Percentiles rank a stretch among this genome's conserved stretches.
Conservation (phyloP, 2,329 filamentous ascomycete genomes). For the Dothideomycetes sp. region DNA sequence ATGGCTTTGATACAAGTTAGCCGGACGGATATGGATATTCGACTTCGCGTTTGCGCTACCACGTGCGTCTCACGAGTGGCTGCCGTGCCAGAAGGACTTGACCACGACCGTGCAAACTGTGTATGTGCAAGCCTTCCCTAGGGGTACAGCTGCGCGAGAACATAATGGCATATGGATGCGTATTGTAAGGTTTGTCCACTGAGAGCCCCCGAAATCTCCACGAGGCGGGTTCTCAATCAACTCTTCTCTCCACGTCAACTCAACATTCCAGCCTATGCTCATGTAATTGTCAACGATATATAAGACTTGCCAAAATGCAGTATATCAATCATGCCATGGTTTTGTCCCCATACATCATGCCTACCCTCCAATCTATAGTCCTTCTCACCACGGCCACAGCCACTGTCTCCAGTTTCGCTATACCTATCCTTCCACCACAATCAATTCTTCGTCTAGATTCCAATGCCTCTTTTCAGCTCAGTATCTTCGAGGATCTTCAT, state of each 20-base stretch:
- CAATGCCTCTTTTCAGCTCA: conserved; percentile 37
- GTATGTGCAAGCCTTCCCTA: no score
- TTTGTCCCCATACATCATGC: conserved; percentile 3
- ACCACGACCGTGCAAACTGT: no score
- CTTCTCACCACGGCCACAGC: conserved; percentile 9
- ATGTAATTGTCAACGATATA: no score
- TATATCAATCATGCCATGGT: neutral
- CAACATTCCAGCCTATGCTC: neutral
- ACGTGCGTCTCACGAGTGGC: conserved; percentile 10
- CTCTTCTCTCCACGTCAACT: neutral
- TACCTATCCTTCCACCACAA: conserved; percentile 10
- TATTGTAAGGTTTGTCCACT: no score
- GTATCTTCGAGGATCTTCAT: conserved; percentile 61
- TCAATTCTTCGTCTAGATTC: conserved; percentile 20
- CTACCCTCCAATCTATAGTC: conserved; percentile 7
- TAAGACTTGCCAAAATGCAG: neutral
- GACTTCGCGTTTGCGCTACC: neutral
- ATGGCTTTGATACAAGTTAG: no score
- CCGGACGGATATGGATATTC: neutral
- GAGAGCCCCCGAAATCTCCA: no score
- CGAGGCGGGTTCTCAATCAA: neutral
- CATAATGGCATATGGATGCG: no score
- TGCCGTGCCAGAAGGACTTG: no score
- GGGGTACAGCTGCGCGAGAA: no score
- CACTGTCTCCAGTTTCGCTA: conserved; percentile 10